phyloP scores from a whole-genome alignment of 140 eudicot species.

The Oenanthe javanica region DNA sequence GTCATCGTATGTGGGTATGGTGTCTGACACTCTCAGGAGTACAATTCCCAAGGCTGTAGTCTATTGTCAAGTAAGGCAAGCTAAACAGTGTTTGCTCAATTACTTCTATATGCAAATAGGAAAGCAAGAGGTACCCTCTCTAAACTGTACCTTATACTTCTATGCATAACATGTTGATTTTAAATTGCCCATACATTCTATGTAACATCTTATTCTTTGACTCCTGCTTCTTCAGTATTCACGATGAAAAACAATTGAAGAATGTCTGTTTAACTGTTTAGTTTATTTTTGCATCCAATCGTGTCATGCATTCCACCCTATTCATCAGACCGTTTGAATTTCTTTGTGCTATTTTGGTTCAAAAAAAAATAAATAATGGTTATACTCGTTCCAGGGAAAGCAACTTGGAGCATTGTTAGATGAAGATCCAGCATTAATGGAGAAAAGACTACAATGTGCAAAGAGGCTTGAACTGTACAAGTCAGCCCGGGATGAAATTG shows the following conservation, averaged over 20 bases:
- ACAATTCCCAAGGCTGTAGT: conserved; percentile 92
- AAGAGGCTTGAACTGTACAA: conserved; percentile 75
- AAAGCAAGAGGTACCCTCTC: conserved; percentile 60
- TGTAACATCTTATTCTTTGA: not conserved
- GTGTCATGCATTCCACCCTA: not conserved
- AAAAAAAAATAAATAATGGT: not conserved
- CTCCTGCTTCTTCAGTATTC: not conserved
- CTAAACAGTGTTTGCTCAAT: conserved; percentile 58
- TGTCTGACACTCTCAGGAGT: conserved; percentile 54
- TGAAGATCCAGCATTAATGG: conserved; percentile 80
- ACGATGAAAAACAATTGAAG: not conserved
- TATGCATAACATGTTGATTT: not conserved
- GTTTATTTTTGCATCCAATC: not conserved
- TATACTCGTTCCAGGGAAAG: conserved; percentile 41
- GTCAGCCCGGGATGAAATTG: conserved; percentile 79
- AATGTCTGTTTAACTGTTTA: not conserved
- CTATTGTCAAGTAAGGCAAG: conserved; percentile 84
- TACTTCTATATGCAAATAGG: conserved; percentile 67
- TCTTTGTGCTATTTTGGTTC: not conserved
- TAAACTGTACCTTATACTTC: not conserved
- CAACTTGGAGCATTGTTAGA: conserved; percentile 60
- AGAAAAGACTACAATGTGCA: conserved; percentile 58
- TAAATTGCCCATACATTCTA: not conserved
- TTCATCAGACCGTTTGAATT: not conserved
- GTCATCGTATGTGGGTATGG: conserved; percentile 68